Evolutionary conservation across 2,329 filamentous ascomycete species (phyloP).

Genomic region (Cladosporium sp.): DNA sequence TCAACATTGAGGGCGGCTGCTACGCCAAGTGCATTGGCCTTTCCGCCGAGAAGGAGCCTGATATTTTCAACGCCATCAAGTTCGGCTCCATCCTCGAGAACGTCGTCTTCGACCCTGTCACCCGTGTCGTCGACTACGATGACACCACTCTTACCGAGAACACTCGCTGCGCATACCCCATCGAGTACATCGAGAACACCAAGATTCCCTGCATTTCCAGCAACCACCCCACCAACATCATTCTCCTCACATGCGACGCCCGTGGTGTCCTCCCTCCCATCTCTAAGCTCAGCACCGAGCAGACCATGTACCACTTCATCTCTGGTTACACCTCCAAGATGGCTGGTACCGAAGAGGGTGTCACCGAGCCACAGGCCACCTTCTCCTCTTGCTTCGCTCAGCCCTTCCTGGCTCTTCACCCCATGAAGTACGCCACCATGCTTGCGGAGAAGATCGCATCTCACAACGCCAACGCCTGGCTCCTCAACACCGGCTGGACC

Average conservation of each 20-base stretch:
- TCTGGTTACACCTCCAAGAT: slow-evolving; percentile 99
- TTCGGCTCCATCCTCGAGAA: slow-evolving; percentile 98
- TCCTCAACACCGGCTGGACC: slow-evolving; percentile 98
- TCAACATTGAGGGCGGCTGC: slow-evolving; percentile 99
- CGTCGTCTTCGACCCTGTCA: slow-evolving; percentile 91
- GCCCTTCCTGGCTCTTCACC: slow-evolving; percentile 97
- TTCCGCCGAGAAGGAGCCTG: slow-evolving; percentile 97
- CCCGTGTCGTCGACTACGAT: slow-evolving; percentile 91
- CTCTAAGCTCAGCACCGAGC: slow-evolving; percentile 89
- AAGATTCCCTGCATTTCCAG: slow-evolving; percentile 93
- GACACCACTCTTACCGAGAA: slow-evolving; percentile 95
- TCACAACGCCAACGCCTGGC: slow-evolving; percentile 95
- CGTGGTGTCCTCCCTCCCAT: slow-evolving; percentile 96
- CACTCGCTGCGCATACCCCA: slow-evolving; percentile 96
- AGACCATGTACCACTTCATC: slow-evolving; percentile 99
- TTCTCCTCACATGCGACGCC: slow-evolving; percentile 96
- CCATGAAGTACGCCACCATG: slow-evolving; percentile 99
- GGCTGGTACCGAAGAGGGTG: slow-evolving; percentile 96
- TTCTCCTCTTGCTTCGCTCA: slow-evolving; percentile 99
- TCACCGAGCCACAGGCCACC: slow-evolving; percentile 95
- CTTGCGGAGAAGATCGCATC: slow-evolving; percentile 95
- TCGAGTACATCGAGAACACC: slow-evolving; percentile 98
- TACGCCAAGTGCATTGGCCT: slow-evolving; percentile 99
- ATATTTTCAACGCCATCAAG: slow-evolving; percentile 93
- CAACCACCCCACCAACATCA: slow-evolving; percentile 93